phyloP scores from a whole-genome alignment of 2,329 filamentous ascomycete species.

The Cyphellophora europaea region DNA sequence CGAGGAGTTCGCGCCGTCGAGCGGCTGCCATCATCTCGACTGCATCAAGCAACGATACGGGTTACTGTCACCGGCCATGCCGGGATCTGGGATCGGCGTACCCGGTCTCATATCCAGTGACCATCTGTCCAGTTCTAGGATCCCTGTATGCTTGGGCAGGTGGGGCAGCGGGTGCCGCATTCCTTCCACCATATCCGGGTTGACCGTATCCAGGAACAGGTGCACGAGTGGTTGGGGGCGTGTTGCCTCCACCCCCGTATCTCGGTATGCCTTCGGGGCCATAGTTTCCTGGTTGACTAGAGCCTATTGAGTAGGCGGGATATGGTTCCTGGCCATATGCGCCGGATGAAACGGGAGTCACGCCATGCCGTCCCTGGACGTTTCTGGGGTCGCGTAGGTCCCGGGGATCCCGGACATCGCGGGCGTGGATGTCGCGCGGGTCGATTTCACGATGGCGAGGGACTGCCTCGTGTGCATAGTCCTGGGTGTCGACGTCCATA shows the following conservation, averaged over 20 bases:
- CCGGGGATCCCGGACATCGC: conserved; percentile 6
- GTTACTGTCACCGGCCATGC: too few relatives aligned
- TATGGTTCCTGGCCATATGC: not conserved
- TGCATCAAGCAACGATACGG: too few relatives aligned
- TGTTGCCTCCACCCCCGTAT: not conserved
- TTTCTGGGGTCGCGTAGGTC: conserved; percentile 6
- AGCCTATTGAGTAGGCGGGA: not conserved
- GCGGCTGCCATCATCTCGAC: too few relatives aligned
- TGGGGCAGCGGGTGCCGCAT: not conserved
- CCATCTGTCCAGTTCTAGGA: conserved; percentile 1
- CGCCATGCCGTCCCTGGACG: not conserved
- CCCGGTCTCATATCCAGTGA: too few relatives aligned
- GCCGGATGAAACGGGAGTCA: not conserved
- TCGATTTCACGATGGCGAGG: not conserved
- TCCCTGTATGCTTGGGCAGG: conserved; percentile 1
- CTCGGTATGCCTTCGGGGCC: not conserved
- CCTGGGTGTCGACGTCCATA: conserved; percentile 8
- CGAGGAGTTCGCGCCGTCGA: too few relatives aligned
- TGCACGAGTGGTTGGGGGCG: not conserved
- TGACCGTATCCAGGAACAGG: not conserved
- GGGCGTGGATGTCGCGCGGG: not conserved
- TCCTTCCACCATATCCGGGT: not conserved
- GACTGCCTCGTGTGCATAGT: conserved; percentile 2
- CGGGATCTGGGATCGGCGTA: too few relatives aligned
- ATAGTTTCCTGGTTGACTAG: conserved; percentile 2